Base-by-base conservation (phyloP, 2,329 filamentous ascomycete species). In the Botrytis sinoallii region DNA sequence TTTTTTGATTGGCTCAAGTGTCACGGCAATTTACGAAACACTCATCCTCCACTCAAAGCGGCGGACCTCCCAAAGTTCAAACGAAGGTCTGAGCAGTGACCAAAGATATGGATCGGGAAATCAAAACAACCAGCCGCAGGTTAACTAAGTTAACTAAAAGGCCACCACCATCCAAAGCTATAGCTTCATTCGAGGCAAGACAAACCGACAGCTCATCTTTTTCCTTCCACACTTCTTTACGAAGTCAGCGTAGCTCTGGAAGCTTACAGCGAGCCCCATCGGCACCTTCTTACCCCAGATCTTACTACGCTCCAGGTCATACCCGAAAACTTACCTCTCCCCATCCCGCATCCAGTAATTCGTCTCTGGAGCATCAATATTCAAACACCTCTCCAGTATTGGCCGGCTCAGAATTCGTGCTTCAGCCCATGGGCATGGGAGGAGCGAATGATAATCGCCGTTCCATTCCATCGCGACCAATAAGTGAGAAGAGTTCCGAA, bases 181-280 rank as follows among this genome's bases (percentile, higher is more conserved):
- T 72, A 85, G 76, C 86, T 83, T 68, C 84, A 84, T 80, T 85
- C 83, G 81, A 82, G 86, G 83, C 84, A 83, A 84, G 83, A 83
- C 83, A 78, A 84, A 67, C 85, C 83, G 88, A 89, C 84, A 83
- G 85, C 82, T 84, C 84, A 79, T 69, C 55, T 29, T 57, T 69
- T 29, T 40, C 64, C 16, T 57, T 69, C 32, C 52, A 38, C 44
- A 59, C 55, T 32, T 89, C 87, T 77, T 83, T 90, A 78, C 85
- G 86, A 82, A 90, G 87, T 84, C 87, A 89, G 85, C 86, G 86
- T 82, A 91, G 88, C 86, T 89, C 88, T 77, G 86, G 87, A 79
- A 90, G 87, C 82, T 84, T 91, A 81, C 87, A 85, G 81, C 86
- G 88, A 81, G 85, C 88, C 80, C 88, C 89, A 77, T 89, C 88